Conservation (phyloP, 345 rosid species). For the Aegle marmelos region DNA sequence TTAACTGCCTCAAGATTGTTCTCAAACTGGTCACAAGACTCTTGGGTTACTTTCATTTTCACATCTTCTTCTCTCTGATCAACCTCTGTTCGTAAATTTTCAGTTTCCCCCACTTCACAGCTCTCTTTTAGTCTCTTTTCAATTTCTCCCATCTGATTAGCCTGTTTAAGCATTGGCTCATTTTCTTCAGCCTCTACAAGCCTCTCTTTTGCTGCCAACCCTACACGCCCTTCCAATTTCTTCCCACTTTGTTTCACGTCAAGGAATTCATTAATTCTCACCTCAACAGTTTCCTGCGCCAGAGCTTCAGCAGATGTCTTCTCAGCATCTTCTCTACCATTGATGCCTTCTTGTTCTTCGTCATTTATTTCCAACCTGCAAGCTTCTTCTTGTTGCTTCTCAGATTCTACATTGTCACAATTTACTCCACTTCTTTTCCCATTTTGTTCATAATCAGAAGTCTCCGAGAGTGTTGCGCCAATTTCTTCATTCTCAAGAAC, state of each 20-base stretch:
- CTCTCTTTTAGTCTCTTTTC: slow-evolving; percentile 33
- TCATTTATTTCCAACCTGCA: slow-evolving; percentile 21
- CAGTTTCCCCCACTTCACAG: slow-evolving; percentile 31
- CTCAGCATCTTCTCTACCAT: slow-evolving; percentile 10
- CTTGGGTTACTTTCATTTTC: slow-evolving; percentile 25
- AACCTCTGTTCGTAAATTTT: slow-evolving; percentile 30
- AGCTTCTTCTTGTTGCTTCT: slow-evolving; percentile 16
- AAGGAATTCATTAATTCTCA: slow-evolving; percentile 14
- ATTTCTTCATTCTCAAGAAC: slow-evolving; percentile 20
- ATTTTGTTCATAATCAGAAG: slow-evolving; percentile 17
- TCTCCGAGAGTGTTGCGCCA: slow-evolving; percentile 19
- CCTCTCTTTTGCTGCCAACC: slow-evolving; percentile 7
- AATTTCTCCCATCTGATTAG: slow-evolving; percentile 11
- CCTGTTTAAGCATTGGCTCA: slow-evolving; percentile 11
- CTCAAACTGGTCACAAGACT: slow-evolving; percentile 19
- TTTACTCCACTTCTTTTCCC: slow-evolving; percentile 22
- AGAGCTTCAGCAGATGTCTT: slow-evolving; percentile 12
- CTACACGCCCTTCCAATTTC: slow-evolving; percentile 14
- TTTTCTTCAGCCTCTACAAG: slow-evolving; percentile 17
- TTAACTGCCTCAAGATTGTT: slow-evolving; percentile 22
- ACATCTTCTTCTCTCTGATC: slow-evolving; percentile 31
- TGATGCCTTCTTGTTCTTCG: slow-evolving; percentile 14
- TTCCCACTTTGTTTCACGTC: slow-evolving; percentile 15
- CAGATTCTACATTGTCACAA: slow-evolving; percentile 23
- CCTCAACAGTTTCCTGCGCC: slow-evolving; percentile 17